Base-by-base conservation (phyloP, 352 stramenopile species). In the Thalassiosira livingstoniorum region DNA sequence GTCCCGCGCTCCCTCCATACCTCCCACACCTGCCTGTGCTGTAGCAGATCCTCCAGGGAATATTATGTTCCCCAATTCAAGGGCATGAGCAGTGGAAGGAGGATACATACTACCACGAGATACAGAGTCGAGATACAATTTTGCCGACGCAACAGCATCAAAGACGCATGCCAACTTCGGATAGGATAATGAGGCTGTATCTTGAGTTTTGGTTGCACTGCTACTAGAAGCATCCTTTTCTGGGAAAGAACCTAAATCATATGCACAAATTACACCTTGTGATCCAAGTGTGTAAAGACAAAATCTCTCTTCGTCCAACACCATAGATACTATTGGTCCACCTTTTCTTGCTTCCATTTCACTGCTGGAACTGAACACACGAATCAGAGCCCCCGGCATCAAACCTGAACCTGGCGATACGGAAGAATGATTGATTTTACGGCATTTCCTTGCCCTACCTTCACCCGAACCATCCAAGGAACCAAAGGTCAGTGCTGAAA, bases 221-320 rank as follows among this genome's bases (percentile, higher is more conserved):
- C 7, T 37, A 47, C 4, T 53, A 27, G 34, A 23, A 47, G 25
- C 23, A 23, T 32, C 23, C 21, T 29, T 65, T 27, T 53, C 32
- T 11, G 54, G 34, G 4, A 75, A 39, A 2, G 54, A 43, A 2
- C 34, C 69, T 42, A 95, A 71, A 75, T 93, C 89, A 80, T 93
- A 92, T 7, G 78, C 80, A 77, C 82, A 92, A 61, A 95, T 92
- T 39, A 83, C 84, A 35, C 89, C 91, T 54, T 81, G 87, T 18
- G 71, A 74, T 18, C 78, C 95, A n/a, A 98, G 87, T 18, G 96
- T 94, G 73, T 98, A 98, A 18, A 98, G 86, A 79, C 96, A 96
- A 39, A 95, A 86, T 53, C 96, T 92, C 70, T 97, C 90, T 37
- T 96, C 90, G 68, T 98, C 96, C 29, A 97, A 83, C 1, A 93